Conservation (phyloP, 331 rosid species). For the Saraca asoca region DNA sequence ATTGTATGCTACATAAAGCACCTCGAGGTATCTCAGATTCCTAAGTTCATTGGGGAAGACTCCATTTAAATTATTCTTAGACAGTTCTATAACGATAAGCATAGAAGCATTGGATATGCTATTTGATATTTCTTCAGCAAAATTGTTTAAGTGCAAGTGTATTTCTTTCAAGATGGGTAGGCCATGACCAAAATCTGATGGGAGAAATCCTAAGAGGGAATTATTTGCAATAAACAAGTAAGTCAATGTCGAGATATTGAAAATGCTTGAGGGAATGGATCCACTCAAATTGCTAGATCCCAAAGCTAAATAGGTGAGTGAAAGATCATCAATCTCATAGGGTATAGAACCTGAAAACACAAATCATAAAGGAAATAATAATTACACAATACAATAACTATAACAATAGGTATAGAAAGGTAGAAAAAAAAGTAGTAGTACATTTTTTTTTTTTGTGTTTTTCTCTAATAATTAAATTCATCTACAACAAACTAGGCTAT, state of each 20-base stretch:
- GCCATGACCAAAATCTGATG: background rate
- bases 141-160: background rate
- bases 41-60: background rate
- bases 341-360: constrained; percentile 7
- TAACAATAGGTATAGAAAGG: too few species aligned
- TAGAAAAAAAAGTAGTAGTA: too few species aligned
- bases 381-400: background rate
- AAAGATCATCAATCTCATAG: constrained; percentile 7
- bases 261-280: constrained; percentile 9
- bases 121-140: background rate
- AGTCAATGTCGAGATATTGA: background rate
- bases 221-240: background rate
- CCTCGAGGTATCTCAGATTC: background rate
- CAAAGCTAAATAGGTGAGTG: background rate
- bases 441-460: too few species aligned
- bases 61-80: background rate
- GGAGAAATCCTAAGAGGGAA: background rate
- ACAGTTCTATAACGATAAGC: background rate
- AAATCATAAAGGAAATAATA: too few species aligned
- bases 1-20: background rate
- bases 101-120: background rate
- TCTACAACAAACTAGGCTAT: too few species aligned
- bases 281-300: background rate
- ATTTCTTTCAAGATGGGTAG: background rate
- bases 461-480: too few species aligned